Conservation (phyloP, 2,329 filamentous ascomycete species). For the Neonectria magnoliae region DNA sequence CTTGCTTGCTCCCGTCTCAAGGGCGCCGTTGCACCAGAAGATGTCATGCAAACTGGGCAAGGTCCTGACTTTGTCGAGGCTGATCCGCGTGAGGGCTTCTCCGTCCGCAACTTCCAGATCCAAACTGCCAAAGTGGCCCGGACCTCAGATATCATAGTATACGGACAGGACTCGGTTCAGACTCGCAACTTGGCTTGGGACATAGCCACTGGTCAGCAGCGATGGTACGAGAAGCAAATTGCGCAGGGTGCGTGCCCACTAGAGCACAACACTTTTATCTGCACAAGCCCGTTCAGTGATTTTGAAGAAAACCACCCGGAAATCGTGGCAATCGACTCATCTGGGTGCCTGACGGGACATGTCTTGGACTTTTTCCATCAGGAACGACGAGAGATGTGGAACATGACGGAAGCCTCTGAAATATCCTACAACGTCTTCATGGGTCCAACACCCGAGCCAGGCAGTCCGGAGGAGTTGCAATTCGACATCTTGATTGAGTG, state of each 20-base stretch:
- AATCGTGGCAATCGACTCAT: slow-evolving; percentile 79
- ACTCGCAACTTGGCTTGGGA: slow-evolving; percentile 72
- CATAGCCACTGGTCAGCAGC: slow-evolving; percentile 79
- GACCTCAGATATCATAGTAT: slow-evolving; percentile 91
- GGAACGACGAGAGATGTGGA: slow-evolving; percentile 91
- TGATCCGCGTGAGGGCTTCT: slow-evolving; percentile 91
- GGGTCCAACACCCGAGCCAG: slow-evolving; percentile 82
- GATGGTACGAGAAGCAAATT: slow-evolving; percentile 75
- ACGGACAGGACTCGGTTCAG: slow-evolving; percentile 75
- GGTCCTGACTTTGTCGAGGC: slow-evolving; percentile 77
- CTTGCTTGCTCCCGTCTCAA: slow-evolving; percentile 80
- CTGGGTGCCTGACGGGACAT: slow-evolving; percentile 76
- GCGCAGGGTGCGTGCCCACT: slow-evolving; percentile 64
- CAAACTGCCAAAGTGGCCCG: slow-evolving; percentile 88
- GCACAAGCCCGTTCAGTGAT: slow-evolving; percentile 69
- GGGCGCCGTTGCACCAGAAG: slow-evolving; percentile 83
- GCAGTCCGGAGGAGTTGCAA: slow-evolving; percentile 64
- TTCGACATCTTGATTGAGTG: slow-evolving; percentile 92
- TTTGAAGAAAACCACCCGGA: slow-evolving; percentile 77
- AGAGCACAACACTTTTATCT: slow-evolving; percentile 87
- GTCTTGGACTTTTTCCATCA: slow-evolving; percentile 90
- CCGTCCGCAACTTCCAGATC: slow-evolving; percentile 96
- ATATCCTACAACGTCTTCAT: slow-evolving; percentile 92
- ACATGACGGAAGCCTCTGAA: slow-evolving; percentile 89
- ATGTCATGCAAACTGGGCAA: slow-evolving; percentile 70